phyloP scores from a whole-genome alignment of 1,284 basidiomycete species.

The Puccinia triticina region DNA sequence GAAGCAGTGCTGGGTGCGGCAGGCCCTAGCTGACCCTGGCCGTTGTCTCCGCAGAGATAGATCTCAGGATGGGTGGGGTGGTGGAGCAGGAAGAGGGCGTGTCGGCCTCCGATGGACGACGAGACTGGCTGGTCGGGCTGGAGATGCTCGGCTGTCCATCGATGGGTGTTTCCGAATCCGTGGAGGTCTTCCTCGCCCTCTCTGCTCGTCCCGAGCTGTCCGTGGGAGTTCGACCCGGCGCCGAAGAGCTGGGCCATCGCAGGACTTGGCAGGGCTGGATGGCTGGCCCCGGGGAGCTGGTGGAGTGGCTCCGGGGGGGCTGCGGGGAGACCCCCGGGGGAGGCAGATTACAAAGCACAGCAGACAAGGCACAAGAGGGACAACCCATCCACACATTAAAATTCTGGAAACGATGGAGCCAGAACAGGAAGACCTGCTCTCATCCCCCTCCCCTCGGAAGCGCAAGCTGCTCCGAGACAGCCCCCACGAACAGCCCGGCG shows the following conservation, averaged over 20 bases:
- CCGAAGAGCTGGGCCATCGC: not conserved
- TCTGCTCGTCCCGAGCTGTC: conserved; percentile 18
- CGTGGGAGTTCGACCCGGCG: conserved; percentile 36
- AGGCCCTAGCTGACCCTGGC: not conserved
- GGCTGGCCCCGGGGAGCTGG: not conserved
- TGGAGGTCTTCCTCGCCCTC: not conserved
- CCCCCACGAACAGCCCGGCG: too few species aligned
- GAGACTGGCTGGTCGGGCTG: not conserved
- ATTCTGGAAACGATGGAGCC: too few species aligned
- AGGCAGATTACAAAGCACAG: too few species aligned
- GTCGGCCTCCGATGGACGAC: conserved; percentile 19
- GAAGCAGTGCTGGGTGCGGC: not conserved
- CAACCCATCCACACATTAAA: too few species aligned
- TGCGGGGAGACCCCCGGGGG: too few species aligned
- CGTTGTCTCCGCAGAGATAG: conserved; percentile 5
- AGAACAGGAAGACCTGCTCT: too few species aligned
- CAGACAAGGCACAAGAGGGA: too few species aligned
- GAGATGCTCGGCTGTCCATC: not conserved
- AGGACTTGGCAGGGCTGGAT: not conserved
- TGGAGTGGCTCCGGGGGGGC: too few species aligned
- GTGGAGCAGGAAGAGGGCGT: conserved; percentile 21
- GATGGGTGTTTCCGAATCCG: not conserved
- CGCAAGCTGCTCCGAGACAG: too few species aligned
- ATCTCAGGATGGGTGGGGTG: not conserved
- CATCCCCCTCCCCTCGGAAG: too few species aligned